Evolutionary conservation across 495 filamentous ascomycete species (phyloP).

Genomic region (Tuber umbilicatum): DNA sequence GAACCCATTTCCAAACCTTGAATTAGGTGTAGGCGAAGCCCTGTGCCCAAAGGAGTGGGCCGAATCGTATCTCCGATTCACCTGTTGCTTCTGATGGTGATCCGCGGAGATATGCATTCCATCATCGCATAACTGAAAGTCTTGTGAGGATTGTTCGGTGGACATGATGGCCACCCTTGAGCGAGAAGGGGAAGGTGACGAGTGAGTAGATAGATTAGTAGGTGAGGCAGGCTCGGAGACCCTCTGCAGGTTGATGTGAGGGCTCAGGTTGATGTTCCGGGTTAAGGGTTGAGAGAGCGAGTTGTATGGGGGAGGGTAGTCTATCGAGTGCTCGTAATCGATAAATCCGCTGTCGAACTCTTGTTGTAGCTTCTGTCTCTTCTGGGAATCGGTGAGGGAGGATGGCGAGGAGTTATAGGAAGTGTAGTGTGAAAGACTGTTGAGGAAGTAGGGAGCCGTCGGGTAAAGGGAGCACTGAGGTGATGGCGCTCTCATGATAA

Average conservation of each 20-base stretch:
- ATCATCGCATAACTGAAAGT: conserved; percentile 37
- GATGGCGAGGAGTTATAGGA: background rate
- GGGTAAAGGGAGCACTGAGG: conserved; percentile 24
- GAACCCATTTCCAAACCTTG: conserved; percentile 21
- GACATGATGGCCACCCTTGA: conserved; percentile 35
- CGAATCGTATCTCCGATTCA: conserved; percentile 25
- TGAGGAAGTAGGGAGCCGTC: conserved; percentile 19
- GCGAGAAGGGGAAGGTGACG: conserved; percentile 38
- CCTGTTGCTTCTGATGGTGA: conserved; percentile 12
- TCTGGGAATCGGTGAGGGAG: conserved; percentile 22
- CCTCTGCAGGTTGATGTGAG: conserved; percentile 36
- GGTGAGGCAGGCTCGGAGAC: conserved; percentile 37
- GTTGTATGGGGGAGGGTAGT: conserved; percentile 20
- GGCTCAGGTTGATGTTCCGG: conserved; percentile 16
- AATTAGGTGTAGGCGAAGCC: conserved; percentile 19
- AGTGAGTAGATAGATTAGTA: conserved; percentile 35
- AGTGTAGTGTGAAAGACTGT: conserved; percentile 18
- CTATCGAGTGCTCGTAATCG: conserved; percentile 21
- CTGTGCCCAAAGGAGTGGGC: conserved; percentile 13
- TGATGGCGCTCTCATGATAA: conserved; percentile 28
- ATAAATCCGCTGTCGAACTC: conserved; percentile 34
- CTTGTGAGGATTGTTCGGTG: conserved; percentile 24
- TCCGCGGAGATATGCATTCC: conserved; percentile 18
- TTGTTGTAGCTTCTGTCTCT: conserved; percentile 31
- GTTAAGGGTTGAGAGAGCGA: conserved; percentile 17